Evolutionary conservation across 192 early-diverging fungal species (phyloP).

Genomic region (Backusella psychrophila): DNA sequence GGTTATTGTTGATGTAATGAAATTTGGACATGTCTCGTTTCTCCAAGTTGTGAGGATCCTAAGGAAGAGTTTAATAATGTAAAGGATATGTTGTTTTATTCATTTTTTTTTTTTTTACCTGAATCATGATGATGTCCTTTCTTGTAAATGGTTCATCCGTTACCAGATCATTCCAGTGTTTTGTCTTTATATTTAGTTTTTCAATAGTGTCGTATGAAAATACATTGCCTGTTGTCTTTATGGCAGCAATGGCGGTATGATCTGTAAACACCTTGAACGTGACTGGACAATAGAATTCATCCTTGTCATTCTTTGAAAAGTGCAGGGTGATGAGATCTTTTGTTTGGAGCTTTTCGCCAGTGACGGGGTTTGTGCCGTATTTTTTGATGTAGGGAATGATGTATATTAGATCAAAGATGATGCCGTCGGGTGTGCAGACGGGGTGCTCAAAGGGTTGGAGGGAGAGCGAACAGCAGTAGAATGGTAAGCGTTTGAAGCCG

Average conservation of each 20-base stretch:
- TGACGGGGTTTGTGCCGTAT: constrained; percentile 83
- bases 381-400: constrained; percentile 83
- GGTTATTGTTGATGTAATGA: constrained; percentile 70
- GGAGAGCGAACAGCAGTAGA: constrained; percentile 89
- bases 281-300: constrained; percentile 84
- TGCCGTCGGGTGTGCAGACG: constrained; percentile 83
- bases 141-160: constrained; percentile 85
- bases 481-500: constrained; percentile 74
- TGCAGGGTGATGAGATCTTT: constrained; percentile 75
- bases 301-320: constrained; percentile 82
- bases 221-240: constrained; percentile 84
- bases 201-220: constrained; percentile 86
- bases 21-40: constrained; percentile 69
- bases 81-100: no score
- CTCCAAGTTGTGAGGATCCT: constrained; percentile 76
- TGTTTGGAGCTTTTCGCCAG: constrained; percentile 69
- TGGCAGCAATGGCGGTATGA: constrained; percentile 83
- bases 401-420: constrained; percentile 83
- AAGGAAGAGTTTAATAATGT: no score
- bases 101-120: constrained; percentile 34
- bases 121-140: constrained; percentile 87
- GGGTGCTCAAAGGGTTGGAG: constrained; percentile 85
- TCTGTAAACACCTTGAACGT: constrained; percentile 87
- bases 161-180: constrained; percentile 84
- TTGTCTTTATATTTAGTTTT: constrained; percentile 80